Base-by-base conservation (phyloP, 2,329 filamentous ascomycete genomes). In the Epichloe sylvatica region DNA sequence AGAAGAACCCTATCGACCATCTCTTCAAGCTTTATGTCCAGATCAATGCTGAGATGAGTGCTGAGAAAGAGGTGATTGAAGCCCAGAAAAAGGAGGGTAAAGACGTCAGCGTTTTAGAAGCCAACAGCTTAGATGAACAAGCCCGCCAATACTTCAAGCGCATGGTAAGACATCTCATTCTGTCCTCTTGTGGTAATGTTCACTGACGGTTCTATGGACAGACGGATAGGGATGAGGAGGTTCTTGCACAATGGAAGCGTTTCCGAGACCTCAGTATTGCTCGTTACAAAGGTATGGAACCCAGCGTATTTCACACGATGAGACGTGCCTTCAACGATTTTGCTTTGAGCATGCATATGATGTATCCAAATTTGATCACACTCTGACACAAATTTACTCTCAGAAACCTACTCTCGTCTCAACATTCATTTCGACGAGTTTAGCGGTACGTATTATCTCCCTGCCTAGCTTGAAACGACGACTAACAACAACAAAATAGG, bases 1-100 rank as follows among this genome's bases (percentile, higher is more conserved):
- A 77, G 54, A 73, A 74, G 45, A 85, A 91, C 59, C 86, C 86
- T 12, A 88, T 91, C 61, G 84, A 86, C 64, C 86, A 92, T 63
- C 71, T 92, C 9, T 90, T 83, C 64, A 79, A 89, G 59, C 81
- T 92, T 47, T 92, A 91, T 59, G 85, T 90, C 54, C 77, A 80
- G 64, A 87, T 91, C 64, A 88, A 84, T 65, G 68, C 68, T 51
- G 80, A 86, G 45, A 75, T 83, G 61, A 66, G 71, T 2, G 77
- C 73, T 0, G 83, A 90, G 69, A 82, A 83, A 55, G 82, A 84
- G 55, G 63, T 75, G 52, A 78, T 83, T 23, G 80, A 81, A 57
- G 72, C 68, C 40, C 68, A 74, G 55, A 76, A 77, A 61, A 69
- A 71, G 38, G 71, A 70, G 40, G 73, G 75, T 51, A 70, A 77